Base-by-base conservation (phyloP, 768 basidiomycete species). In the Antrodiella citrinella region DNA sequence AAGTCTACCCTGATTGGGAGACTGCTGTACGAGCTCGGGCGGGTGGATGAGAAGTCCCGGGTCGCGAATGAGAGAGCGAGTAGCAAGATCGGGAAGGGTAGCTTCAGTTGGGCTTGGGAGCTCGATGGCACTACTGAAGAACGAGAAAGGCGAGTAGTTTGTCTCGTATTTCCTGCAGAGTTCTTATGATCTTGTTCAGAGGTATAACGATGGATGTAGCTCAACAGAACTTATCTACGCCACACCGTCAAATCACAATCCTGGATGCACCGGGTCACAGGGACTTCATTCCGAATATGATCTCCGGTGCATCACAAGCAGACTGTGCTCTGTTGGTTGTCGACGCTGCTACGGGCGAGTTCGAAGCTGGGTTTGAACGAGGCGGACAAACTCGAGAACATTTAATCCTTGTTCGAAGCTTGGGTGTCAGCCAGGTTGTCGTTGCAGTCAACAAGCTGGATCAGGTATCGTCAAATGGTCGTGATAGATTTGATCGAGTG, bases 201-300 rank as follows among this genome's bases (percentile, higher is more conserved):
- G 96, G 96, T 26, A 90, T 99, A 41, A 99, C 96, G 0, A 98
- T 98, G 84, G 96, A 98, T 61, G 87, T 99, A 50, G 94, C 93
- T 2, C 74, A 84, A 47, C 86, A 93, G 59, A 80, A 82, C 41
- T 72, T 91, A 52, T 65, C 75, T 4, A 97, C 93, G 0, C 69
- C 80, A 0, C 76, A 84, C 55, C 77, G 87, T 45, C 77, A 82
- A 54, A 82, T 98, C 56, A 96, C 92, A 1, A 80, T 99, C n/a
- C 78, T 99, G 24, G 96, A 99, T 59, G 95, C 95, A 0, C 96
- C 96, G 0, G 96, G 96, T 0, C 96, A 99, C 67, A 86, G 84
- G 56, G 96, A 99, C 62, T 98, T 98, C 59, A 87, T 99, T 54
- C 96, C 96, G 1, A 98, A 98, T 63, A 98, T 98, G 95, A 99